Evolutionary conservation across 2,329 filamentous ascomycete genomes (phyloP), one percentile per base, ranked within the genome.

Genomic region (Cladorrhinum sp.): DNA sequence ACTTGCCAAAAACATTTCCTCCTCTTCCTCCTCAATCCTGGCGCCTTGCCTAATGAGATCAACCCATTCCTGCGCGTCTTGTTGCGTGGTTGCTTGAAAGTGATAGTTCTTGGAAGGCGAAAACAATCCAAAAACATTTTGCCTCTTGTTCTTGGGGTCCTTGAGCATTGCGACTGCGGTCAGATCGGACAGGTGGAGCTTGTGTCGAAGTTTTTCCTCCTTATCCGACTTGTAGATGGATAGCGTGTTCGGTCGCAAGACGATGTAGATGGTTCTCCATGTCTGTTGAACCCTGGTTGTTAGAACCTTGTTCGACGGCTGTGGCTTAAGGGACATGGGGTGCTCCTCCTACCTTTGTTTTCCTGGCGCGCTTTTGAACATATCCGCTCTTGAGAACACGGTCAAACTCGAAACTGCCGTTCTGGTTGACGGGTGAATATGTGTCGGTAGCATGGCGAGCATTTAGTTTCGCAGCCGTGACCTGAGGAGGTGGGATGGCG

Each of bases 341-440:
- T 23, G 53, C 14, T 26, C n/a, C 21, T 39, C 73, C 59, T 75
- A 92, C 91, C 87, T 96, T 96, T 62, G 94, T 98, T 80, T 94
- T 96, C 69, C 93, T 89, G 18, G 92, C 96, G 67, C 94, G 86
- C 76, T 96, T 96, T 71, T 90, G 84, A 42, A 96, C 87, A 67
- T 89, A 89, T 62, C 94, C 93, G 60, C 89, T 87, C 78, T 96
- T 98, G 74, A 98, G 84, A 59, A 98, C 91, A 55, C 92, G 88
- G 75, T 99, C 95, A 71, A 96, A 96, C 71, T 95, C 93, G 74
- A 96, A 99, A 75, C 92, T 95, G 64, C 95, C 95, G 75, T 96
- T 93, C 75, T 96, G 89, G 72, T 94, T 96, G 65, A 98, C 92
- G 3, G 92, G 91, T 28, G 91, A 95, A 71, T 92, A 87, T 16